Conservation (phyloP, 441 rosid genomes). For the Caryocar brasiliense region DNA sequence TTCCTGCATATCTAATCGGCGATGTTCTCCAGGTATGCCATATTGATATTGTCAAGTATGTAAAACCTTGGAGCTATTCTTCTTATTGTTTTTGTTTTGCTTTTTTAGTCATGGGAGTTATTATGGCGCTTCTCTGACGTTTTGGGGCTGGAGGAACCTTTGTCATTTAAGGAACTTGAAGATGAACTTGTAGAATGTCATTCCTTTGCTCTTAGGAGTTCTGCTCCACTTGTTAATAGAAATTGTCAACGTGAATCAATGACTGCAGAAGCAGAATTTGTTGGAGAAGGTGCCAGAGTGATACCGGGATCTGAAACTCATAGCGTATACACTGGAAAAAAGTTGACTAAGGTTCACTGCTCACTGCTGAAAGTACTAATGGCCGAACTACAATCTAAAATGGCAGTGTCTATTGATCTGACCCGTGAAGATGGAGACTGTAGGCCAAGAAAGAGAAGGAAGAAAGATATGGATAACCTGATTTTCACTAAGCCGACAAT, state of each 20-base stretch:
- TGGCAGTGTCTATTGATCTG: constrained; percentile 32
- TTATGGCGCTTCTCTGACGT: constrained; percentile 45
- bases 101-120: constrained; percentile 37
- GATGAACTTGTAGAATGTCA: constrained; percentile 26
- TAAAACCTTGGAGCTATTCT: background rate
- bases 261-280: constrained; percentile 14
- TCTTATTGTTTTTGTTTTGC: constrained; percentile 9
- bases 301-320: constrained; percentile 5
- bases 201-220: constrained; percentile 4
- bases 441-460: constrained; percentile 37
- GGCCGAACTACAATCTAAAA: constrained; percentile 36
- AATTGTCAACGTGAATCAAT: constrained; percentile 7
- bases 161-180: constrained; percentile 34
- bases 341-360: constrained; percentile 29
- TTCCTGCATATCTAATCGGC: constrained; percentile 31
- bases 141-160: constrained; percentile 34
- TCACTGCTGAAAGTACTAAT: constrained; percentile 31
- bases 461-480: constrained; percentile 30
- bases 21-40: constrained; percentile 47
- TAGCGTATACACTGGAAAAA: constrained; percentile 18
- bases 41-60: background rate
- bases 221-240: constrained; percentile 1
- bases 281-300: constrained; percentile 11
- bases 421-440: constrained; percentile 33
- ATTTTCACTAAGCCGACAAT: constrained; percentile 26